A percentile compares a stretch with the other conserved stretches of the same genome.
These are phyloP conservation scores for Artemisia argyi DNA, from an alignment of 129 eudicot genomes.

Conservation along the genomic window DNA sequence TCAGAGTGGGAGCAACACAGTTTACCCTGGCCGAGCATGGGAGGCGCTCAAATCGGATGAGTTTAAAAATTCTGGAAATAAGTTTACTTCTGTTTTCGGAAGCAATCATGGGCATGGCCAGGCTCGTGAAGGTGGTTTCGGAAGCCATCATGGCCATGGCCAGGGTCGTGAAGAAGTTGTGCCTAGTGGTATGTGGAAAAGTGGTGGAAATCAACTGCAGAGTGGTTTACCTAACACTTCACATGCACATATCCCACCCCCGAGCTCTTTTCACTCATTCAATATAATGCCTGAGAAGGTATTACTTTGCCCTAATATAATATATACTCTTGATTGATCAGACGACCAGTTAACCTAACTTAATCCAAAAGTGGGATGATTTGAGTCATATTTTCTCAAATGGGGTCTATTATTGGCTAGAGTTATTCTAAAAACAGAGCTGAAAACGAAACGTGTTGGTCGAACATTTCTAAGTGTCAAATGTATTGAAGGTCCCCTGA, in stretches of 20 bases:
- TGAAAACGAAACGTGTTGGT: no score
- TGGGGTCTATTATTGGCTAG: no score
- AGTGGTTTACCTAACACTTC: slow-evolving; percentile 44
- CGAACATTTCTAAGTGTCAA: no score
- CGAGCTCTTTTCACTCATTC: slow-evolving; percentile 55
- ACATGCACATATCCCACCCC: slow-evolving; percentile 49
- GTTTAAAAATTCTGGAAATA: slow-evolving; percentile 32
- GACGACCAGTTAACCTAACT: no score
- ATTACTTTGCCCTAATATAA: background rate
- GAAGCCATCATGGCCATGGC: slow-evolving; percentile 31
- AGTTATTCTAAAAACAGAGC: no score
- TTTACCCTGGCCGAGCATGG: slow-evolving; percentile 31
- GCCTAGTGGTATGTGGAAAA: slow-evolving; percentile 60
- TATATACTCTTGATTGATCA: no score
- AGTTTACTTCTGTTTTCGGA: background rate
- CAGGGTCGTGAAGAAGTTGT: slow-evolving; percentile 45
- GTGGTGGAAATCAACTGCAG: slow-evolving; percentile 48
- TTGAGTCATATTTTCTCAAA: no score
- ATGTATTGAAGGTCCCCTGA: no score
- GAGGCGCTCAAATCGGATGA: slow-evolving; percentile 39
- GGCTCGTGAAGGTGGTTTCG: slow-evolving; percentile 40
- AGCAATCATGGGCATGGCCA: background rate
- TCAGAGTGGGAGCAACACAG: slow-evolving; percentile 13
- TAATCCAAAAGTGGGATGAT: no score
- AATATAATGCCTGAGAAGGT: slow-evolving; percentile 72